Evolutionary conservation across 1,284 basidiomycete species (phyloP).

Genomic region (Porodaedalea pini): DNA sequence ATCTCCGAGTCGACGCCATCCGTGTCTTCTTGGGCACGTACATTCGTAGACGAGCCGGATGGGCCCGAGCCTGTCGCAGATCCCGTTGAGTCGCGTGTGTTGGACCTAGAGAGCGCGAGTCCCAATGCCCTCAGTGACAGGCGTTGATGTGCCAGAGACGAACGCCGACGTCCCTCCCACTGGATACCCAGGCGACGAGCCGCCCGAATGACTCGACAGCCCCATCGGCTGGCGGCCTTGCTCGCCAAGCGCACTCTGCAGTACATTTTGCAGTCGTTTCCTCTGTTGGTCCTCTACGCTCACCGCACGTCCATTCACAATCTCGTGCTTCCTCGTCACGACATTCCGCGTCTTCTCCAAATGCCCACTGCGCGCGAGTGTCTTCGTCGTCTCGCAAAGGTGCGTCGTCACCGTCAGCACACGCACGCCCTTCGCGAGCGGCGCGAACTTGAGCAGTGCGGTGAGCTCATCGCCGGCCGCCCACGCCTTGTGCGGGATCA

Average conservation of each 20-base stretch:
- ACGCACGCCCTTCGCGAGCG: constrained; percentile 78
- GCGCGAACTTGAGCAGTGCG: constrained; percentile 82
- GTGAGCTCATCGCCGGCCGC: constrained; percentile 83
- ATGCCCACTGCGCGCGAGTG: constrained; percentile 49
- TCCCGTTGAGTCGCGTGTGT: constrained; percentile 11
- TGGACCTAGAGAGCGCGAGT: constrained; percentile 10
- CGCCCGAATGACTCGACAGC: background rate
- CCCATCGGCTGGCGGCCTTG: background rate
- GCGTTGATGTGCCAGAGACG: constrained; percentile 25
- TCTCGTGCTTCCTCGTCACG: constrained; percentile 66
- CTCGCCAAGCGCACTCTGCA: constrained; percentile 21
- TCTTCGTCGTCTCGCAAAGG: constrained; percentile 74
- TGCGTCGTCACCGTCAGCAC: constrained; percentile 67
- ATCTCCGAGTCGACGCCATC: constrained; percentile 45
- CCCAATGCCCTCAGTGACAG: constrained; percentile 10
- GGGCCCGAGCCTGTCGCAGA: constrained; percentile 20
- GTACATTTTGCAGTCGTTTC: constrained; percentile 30
- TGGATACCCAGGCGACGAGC: constrained; percentile 9
- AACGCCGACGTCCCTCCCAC: constrained; percentile 14
- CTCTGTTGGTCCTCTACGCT: constrained; percentile 38
- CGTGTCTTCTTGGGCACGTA: constrained; percentile 25
- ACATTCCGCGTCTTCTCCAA: constrained; percentile 67
- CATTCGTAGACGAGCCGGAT: constrained; percentile 14
- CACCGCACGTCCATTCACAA: constrained; percentile 60
- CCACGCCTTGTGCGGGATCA: constrained; percentile 87